Base-by-base conservation (phyloP, 306 rosid genomes). In the Luffa acutangula region DNA sequence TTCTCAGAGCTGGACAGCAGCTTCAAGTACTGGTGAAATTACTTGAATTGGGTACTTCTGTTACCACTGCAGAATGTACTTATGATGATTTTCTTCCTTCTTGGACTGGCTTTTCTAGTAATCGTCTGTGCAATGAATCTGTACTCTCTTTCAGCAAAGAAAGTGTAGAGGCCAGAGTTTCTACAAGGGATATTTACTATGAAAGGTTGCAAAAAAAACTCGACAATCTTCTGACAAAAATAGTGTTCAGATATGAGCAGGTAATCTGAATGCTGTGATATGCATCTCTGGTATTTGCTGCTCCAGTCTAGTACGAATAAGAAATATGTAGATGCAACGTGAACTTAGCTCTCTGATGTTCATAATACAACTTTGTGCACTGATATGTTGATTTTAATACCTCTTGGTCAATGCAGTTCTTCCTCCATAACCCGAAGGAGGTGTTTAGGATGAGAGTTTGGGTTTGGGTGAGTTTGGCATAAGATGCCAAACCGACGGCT, bases 1-100 rank as follows among this genome's bases (percentile, higher is more conserved):
- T 93, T 74, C 82, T 91, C 12, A 86, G 99, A 87, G 97, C 97
- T 78, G 99, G 97, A 67, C 97, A 90, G 88, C 99, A 95, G 84
- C 97, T 95, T 79, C 97, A 91, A 90, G 94, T 93, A 57, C 86
- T 95, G 52, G 85, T 88, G 86, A 93, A 93, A 87, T 88, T 95
- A 86, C 91, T 93, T 85, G 97, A 93, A 84, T 81, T 89, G 82
- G 90, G 96, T 87, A 83, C 88, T 77, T 88, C 85, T 81, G 87
- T 87, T 84, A 71, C 89, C 82, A 65, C 87, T 42, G 84, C 83
- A 57, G 79, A 86, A 82, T 88, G 84, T 82, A 83, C 88, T 78
- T 85, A 80, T 34, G 89, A 88, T 83, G 97, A 91, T 82, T 88
- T 92, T 67, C 94, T 95, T 85, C 97, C 99, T 36, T 82, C 93